A percentile compares a stretch with the other conserved stretches of the same genome.
Evolutionary conservation across 441 rosid genomes (phyloP).

Genomic region (Syzygium syzygioides): DNA sequence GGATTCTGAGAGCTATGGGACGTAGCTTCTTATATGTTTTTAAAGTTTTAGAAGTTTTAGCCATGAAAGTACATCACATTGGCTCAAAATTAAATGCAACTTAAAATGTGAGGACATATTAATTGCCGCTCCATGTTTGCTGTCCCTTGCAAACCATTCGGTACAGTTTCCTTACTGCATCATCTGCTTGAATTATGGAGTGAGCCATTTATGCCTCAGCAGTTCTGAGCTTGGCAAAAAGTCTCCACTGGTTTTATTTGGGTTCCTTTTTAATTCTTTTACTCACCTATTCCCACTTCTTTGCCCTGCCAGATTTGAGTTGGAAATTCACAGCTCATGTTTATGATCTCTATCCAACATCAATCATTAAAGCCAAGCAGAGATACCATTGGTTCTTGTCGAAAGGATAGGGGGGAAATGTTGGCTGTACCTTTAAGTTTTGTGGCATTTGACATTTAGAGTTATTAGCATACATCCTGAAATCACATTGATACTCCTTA

Average conservation of each 20-base stretch:
- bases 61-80: not conserved
- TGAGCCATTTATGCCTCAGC: not conserved
- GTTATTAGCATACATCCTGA: not conserved
- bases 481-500: not conserved
- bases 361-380: not conserved
- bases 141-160: not conserved
- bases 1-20: not conserved
- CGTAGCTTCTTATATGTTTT: not conserved
- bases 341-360: not conserved
- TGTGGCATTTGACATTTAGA: not conserved
- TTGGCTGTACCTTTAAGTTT: not conserved
- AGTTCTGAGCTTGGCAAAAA: not conserved
- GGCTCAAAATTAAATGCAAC: not conserved
- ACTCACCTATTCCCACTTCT: not conserved
- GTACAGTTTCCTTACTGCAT: not conserved
- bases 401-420: not conserved
- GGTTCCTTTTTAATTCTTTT: not conserved
- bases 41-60: not conserved
- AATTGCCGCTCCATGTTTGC: not conserved
- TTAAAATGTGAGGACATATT: not conserved
- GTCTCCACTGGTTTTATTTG: not conserved
- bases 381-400: not conserved
- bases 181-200: not conserved
- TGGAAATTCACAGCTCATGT: not conserved
- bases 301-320: not conserved